phyloP scores from a whole-genome alignment of 176 grass and related monocot genomes.

The Oryza glaberrima region DNA sequence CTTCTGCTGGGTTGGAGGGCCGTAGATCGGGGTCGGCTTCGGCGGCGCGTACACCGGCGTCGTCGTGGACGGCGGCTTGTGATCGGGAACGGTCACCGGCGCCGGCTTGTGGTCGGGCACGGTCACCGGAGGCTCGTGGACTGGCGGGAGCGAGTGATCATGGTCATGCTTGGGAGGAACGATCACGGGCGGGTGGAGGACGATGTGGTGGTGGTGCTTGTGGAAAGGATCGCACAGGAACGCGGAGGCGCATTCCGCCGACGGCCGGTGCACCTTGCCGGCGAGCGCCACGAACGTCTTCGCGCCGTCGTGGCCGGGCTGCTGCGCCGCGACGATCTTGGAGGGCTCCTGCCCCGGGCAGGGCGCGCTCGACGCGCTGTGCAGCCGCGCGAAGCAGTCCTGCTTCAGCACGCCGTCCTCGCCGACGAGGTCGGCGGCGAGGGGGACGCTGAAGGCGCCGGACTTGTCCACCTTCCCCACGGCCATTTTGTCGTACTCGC shows the following conservation, averaged over 20 bases:
- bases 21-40: slow-evolving; percentile 33
- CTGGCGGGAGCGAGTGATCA: background rate
- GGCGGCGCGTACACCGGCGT: background rate
- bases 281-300: slow-evolving; percentile 42
- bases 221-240: slow-evolving; percentile 40
- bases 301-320: slow-evolving; percentile 4
- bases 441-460: slow-evolving; percentile 48
- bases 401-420: slow-evolving; percentile 52
- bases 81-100: background rate
- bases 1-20: slow-evolving; percentile 25
- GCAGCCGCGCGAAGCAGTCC: slow-evolving; percentile 56
- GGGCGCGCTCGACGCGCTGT: slow-evolving; percentile 41
- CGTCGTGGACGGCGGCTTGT: slow-evolving; percentile 13
- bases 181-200: slow-evolving; percentile 3
- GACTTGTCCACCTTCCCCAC: slow-evolving; percentile 32
- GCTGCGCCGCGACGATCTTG: slow-evolving; percentile 42
- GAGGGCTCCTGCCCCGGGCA: slow-evolving; percentile 54
- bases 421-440: slow-evolving; percentile 32
- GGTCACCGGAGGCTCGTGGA: background rate
- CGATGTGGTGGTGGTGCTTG: slow-evolving; percentile 25
- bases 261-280: slow-evolving; percentile 46
- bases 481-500: slow-evolving; percentile 51
- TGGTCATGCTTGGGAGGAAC: background rate
- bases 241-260: slow-evolving; percentile 54
- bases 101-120: slow-evolving; percentile 23